Evolutionary conservation across 495 filamentous ascomycete genomes (phyloP).

Genomic region (Rhypophila decipiens): DNA sequence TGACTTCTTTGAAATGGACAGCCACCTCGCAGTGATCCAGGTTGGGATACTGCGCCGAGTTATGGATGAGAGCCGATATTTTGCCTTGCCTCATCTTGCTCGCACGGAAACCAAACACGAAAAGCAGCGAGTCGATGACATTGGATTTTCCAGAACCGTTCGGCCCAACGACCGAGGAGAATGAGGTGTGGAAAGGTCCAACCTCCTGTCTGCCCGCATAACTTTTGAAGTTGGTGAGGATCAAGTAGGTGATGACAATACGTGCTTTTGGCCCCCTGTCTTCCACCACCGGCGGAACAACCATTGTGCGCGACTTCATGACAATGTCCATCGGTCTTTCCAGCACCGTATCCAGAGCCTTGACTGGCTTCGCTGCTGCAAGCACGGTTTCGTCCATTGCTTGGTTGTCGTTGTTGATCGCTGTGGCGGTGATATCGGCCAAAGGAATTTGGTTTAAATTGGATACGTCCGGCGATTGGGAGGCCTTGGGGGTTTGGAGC

Average conservation of each 20-base stretch:
- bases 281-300: slow-evolving; percentile 56
- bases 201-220: slow-evolving; percentile 94
- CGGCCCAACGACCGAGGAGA: slow-evolving; percentile 97
- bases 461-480: slow-evolving; percentile 36
- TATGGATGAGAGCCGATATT: slow-evolving; percentile 95
- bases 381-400: slow-evolving; percentile 32
- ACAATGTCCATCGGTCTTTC: slow-evolving; percentile 95
- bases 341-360: slow-evolving; percentile 63
- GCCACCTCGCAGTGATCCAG: slow-evolving; percentile 89
- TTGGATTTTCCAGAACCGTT: slow-evolving; percentile 99
- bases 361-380: slow-evolving; percentile 56
- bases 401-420: slow-evolving; percentile 45
- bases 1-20: slow-evolving; percentile 91
- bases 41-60: slow-evolving; percentile 79
- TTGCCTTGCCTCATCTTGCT: slow-evolving; percentile 99
- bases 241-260: slow-evolving; percentile 83
- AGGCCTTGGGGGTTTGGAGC: slow-evolving; percentile 38
- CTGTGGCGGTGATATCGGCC: slow-evolving; percentile 69
- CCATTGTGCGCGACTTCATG: slow-evolving; percentile 72
- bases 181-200: slow-evolving; percentile 92
- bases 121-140: slow-evolving; percentile 94
- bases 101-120: slow-evolving; percentile 96
- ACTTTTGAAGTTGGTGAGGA: slow-evolving; percentile 95
- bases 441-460: slow-evolving; percentile 56
- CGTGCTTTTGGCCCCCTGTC: slow-evolving; percentile 73